phyloP scores from a whole-genome alignment of 371 early-diverging fungal genomes.

The Mortierella sp. region DNA sequence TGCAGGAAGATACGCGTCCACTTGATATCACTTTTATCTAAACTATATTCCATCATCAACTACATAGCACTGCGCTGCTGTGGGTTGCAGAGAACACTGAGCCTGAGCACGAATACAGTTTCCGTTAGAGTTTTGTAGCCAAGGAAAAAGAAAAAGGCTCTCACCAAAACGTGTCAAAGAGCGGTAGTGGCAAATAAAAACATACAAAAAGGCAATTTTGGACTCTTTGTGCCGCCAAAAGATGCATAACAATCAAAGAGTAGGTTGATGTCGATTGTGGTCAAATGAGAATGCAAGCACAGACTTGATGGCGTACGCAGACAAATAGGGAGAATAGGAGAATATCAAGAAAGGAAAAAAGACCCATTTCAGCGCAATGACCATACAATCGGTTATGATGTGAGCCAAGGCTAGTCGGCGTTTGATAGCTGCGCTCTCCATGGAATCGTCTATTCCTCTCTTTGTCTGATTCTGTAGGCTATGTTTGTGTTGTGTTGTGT shows the following conservation, averaged over 20 bases:
- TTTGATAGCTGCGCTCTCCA: constrained; percentile 1
- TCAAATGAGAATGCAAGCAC: neutral
- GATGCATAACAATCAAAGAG: neutral
- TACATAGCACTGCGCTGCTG: constrained; percentile 52
- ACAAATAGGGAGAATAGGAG: no score
- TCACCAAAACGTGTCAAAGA: neutral
- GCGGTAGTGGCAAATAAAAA: neutral
- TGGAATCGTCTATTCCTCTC: neutral
- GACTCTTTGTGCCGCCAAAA: neutral
- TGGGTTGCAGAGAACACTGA: constrained; percentile 56
- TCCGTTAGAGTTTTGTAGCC: constrained; percentile 4
- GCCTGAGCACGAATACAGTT: constrained; percentile 32
- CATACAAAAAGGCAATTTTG: neutral
- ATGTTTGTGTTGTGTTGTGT: no score
- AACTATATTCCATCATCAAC: neutral
- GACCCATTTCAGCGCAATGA: neutral
- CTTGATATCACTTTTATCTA: neutral
- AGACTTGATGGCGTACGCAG: no score
- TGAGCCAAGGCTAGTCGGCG: constrained; percentile 15
- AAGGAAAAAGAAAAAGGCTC: neutral
- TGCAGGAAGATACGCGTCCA: neutral
- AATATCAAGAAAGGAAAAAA: neutral
- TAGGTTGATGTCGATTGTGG: neutral
- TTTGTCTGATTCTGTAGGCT: neutral
- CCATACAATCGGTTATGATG: neutral